A percentile compares a stretch with the other conserved stretches of the same genome.
These are phyloP conservation scores for Agroathelia rolfsii DNA, from an alignment of 1,284 basidiomycete genomes.

Conservation along the genomic window DNA sequence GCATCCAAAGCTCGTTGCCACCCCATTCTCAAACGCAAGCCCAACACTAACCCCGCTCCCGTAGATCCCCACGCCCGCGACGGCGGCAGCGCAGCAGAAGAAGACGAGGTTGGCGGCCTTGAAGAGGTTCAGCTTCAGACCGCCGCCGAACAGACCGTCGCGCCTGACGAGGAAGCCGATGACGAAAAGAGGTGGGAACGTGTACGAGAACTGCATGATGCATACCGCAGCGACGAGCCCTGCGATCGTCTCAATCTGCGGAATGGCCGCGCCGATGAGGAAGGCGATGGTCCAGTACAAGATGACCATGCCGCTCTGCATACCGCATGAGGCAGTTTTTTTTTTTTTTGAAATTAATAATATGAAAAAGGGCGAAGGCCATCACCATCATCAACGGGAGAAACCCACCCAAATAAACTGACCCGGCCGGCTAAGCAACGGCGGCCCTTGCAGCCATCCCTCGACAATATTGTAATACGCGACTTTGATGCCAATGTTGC, in stretches of 20 bases:
- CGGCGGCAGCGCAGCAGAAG: too few relatives aligned
- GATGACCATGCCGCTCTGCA: too few relatives aligned
- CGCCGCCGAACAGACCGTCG: conserved; percentile 15
- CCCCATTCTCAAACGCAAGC: too few relatives aligned
- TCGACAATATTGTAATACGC: conserved; percentile 42
- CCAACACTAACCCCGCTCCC: too few relatives aligned
- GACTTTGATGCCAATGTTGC: conserved; percentile 50
- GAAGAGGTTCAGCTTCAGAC: too few relatives aligned
- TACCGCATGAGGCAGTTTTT: too few relatives aligned
- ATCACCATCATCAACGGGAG: too few relatives aligned
- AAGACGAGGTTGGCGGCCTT: too few relatives aligned
- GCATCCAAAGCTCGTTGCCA: too few relatives aligned
- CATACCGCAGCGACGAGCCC: conserved; percentile 30
- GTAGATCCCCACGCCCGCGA: too few relatives aligned
- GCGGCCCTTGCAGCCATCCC: conserved; percentile 43
- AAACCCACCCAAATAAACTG: conserved; percentile 32
- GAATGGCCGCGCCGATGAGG: conserved; percentile 48
- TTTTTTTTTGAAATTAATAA: too few relatives aligned
- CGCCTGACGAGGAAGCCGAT: conserved; percentile 16
- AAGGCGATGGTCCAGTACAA: conserved; percentile 46
- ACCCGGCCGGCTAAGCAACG: conserved; percentile 34
- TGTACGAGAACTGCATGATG: conserved; percentile 34
- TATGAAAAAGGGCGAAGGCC: too few relatives aligned
- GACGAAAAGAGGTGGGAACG: conserved; percentile 27
- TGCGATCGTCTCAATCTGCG: conserved; percentile 30